These are phyloP conservation scores for Saccharomyces pastorianus DNA, from an alignment of 1,139 yeast genomes.

Conservation along the genomic window DNA sequence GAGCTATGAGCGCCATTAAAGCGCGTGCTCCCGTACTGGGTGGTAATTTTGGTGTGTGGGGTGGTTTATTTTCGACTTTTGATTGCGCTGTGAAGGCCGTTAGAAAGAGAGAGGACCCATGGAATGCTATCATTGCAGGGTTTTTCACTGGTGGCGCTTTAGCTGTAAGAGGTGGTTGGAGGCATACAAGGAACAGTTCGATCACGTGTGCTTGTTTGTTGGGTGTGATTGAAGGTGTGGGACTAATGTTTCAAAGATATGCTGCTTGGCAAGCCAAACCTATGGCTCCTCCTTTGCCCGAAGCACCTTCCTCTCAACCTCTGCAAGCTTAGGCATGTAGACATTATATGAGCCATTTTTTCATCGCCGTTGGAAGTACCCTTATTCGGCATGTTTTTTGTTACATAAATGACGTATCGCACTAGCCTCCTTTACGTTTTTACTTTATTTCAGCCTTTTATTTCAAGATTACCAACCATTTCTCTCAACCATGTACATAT, in stretches of 20 bases:
- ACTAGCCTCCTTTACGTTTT: not conserved
- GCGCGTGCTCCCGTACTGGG: constrained; percentile 98
- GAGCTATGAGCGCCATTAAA: constrained; percentile 83
- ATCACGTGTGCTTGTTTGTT: constrained; percentile 94
- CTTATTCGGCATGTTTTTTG: not conserved
- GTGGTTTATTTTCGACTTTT: constrained; percentile 91
- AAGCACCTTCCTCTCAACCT: constrained; percentile 34
- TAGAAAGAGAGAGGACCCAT: constrained; percentile 96
- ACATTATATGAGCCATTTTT: not conserved
- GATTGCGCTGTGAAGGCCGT: constrained; percentile 94
- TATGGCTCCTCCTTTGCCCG: constrained; percentile 68
- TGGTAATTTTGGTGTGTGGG: constrained; percentile 99
- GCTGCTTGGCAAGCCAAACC: constrained; percentile 83
- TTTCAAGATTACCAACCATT: not conserved
- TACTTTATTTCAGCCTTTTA: not conserved
- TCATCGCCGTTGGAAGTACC: not conserved
- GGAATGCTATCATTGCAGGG: constrained; percentile 97
- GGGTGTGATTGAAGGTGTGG: constrained; percentile 97
- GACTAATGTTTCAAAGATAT: constrained; percentile 87
- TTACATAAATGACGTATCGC: not conserved
- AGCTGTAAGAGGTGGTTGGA: constrained; percentile 98
- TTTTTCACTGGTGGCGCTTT: constrained; percentile 97
- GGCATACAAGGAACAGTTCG: constrained; percentile 92
- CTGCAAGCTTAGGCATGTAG: constrained; percentile 22
- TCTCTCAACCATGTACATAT: not conserved